Evolutionary conservation across 768 basidiomycete genomes (phyloP).

Genomic region (Suillus plorans): DNA sequence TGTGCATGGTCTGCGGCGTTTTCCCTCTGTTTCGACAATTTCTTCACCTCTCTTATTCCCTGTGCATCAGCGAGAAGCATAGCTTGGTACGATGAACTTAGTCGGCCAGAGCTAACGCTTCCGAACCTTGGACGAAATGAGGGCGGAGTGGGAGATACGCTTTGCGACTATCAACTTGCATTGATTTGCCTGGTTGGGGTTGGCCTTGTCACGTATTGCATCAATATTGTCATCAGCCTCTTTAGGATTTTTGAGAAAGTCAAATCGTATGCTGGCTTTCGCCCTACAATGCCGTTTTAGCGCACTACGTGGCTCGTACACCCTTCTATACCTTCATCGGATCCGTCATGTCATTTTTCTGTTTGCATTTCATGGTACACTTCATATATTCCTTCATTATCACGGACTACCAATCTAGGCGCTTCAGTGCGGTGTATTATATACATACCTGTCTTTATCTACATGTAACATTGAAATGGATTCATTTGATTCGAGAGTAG

Average conservation of each 20-base stretch:
- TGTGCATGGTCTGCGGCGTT: slow-evolving; percentile 93
- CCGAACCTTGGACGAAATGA: slow-evolving; percentile 40
- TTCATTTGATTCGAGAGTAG: no score
- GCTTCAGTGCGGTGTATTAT: background rate
- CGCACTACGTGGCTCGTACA: background rate
- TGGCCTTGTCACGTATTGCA: slow-evolving; percentile 78
- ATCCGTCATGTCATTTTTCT: background rate
- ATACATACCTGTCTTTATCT: background rate
- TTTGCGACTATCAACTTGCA: slow-evolving; percentile 77
- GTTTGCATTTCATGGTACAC: background rate
- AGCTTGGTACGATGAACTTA: slow-evolving; percentile 74
- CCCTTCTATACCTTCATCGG: background rate
- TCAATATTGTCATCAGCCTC: slow-evolving; percentile 80
- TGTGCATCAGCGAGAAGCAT: slow-evolving; percentile 61
- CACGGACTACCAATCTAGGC: background rate
- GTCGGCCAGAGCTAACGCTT: slow-evolving; percentile 35
- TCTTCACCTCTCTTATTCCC: slow-evolving; percentile 81
- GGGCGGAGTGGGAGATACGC: slow-evolving; percentile 48
- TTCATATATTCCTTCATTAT: background rate
- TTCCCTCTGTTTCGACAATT: slow-evolving; percentile 88
- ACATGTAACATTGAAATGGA: background rate
- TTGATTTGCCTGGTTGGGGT: slow-evolving; percentile 78
- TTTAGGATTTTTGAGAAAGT: slow-evolving; percentile 90
- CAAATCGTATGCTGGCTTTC: slow-evolving; percentile 59
- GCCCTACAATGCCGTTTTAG: slow-evolving; percentile 10